Evolutionary conservation across 2,329 filamentous ascomycete species (phyloP).

Genomic region (Hymenoscyphus fructigenus): DNA sequence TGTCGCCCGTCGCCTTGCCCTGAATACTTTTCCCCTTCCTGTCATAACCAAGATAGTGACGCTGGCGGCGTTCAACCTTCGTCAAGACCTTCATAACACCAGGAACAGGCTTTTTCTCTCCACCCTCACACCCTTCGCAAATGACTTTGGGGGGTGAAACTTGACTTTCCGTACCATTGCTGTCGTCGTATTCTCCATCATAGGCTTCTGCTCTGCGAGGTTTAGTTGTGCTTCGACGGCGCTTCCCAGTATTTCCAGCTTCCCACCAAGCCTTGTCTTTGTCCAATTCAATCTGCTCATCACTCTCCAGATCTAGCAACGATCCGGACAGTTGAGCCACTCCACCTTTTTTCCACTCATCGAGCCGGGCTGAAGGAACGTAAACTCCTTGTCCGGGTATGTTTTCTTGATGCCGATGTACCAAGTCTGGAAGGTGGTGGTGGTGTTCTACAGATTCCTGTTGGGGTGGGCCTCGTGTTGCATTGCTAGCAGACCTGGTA

Average conservation of each 20-base stretch:
- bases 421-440: slow-evolving; percentile 33
- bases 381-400: slow-evolving; percentile 56
- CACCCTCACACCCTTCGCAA: slow-evolving; percentile 22
- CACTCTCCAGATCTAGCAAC: slow-evolving; percentile 58
- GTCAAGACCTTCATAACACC: slow-evolving; percentile 4
- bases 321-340: slow-evolving; percentile 58
- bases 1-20: background rate
- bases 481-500: slow-evolving; percentile 19
- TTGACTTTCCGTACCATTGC: slow-evolving; percentile 46
- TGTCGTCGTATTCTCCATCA: slow-evolving; percentile 66
- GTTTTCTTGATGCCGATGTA: slow-evolving; percentile 34
- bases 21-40: slow-evolving; percentile 16
- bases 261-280: slow-evolving; percentile 77
- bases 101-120: slow-evolving; percentile 9
- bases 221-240: slow-evolving; percentile 38
- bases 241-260: slow-evolving; percentile 46
- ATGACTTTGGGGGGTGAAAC: slow-evolving; percentile 18
- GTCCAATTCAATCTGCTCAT: slow-evolving; percentile 41
- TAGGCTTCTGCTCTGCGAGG: slow-evolving; percentile 58
- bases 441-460: slow-evolving; percentile 24
- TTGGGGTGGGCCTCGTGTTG: background rate
- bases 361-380: slow-evolving; percentile 57
- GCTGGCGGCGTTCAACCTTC: background rate
- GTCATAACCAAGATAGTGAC: slow-evolving; percentile 12
- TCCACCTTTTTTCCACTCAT: slow-evolving; percentile 71